Base-by-base conservation (phyloP, 352 stramenopile genomes). In the Globisporangium middletonii region DNA sequence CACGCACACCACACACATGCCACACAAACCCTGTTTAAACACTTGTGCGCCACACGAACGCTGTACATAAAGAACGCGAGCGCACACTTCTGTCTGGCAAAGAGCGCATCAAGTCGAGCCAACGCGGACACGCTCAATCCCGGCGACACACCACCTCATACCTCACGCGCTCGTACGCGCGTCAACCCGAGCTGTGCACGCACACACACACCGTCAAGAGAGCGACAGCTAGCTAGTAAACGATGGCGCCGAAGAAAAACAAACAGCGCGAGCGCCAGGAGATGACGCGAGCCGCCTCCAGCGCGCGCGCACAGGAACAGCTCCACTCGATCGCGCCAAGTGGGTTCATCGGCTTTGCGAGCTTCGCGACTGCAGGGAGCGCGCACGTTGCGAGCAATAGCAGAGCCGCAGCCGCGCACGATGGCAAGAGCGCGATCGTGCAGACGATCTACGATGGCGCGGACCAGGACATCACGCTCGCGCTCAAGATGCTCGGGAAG, bases 261-360 rank as follows among this genome's bases (percentile, higher is more conserved):
- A 92, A 93, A 67, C 85, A 95, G 73, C 82, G 82, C 65, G 85
- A 95, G 68, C 89, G 89, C 62, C 77, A 87, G 53, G 85, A 91
- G 68, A 78, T 93, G 64, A 89, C 68, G 55, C 77, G 78, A 45
- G 85, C 85, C 48, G 92, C 85, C 9, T 95, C 85, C 11, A 89
- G 83, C 49, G 70, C 81, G 9, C 84, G 84, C 44, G 83, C 83
- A n/a, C 78, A 89, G 47, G 69, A 89, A 62, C 70, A 68, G 30
- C 68, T 93, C 26, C 59, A 48, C 50, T 12, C 35, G 12, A 9
- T 15, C 23, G 12, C 63, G 1, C 60, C 69, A 48, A 16, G 18
- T 6, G 65, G 66, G 15, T 94, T 94, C 59, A 79, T 92, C 53
- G 82, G 84, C 46, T 94, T 94, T 49, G 64, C 72, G 5, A 84